Base-by-base conservation (phyloP, 2,329 filamentous ascomycete species). In the Pezicula radicicola region DNA sequence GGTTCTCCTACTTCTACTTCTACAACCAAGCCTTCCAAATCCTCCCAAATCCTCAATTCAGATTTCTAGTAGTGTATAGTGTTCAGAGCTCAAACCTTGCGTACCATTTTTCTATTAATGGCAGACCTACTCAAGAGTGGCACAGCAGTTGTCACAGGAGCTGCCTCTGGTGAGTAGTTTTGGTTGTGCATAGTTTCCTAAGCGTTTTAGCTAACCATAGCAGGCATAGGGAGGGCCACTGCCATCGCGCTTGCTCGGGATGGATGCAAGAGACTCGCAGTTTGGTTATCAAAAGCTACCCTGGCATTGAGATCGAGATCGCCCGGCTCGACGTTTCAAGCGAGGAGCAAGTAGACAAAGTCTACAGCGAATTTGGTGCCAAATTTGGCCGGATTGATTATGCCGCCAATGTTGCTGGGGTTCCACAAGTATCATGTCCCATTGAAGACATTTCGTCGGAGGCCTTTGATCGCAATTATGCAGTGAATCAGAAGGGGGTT, bases 321-420 rank as follows among this genome's bases (percentile, higher is more conserved):
- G 8, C 9, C 4, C n/a, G 6, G 6, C n/a, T 44, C 25, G 42
- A 44, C 27, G 27, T 44, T 25, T 8, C 42, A 8, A 25, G 27
- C 18, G 42, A 44, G 27, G 42, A 10, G 25, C 27, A 13, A 8
- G 42, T 44, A 13, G 9, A 15, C 16, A 21, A n/a, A 44, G 18
- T 44, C 25, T 18, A 21, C 27, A 27, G 27, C 7, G n/a, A 4
- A 19, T 19, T 18, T 8, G 61, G 80, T 18, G 56, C 67, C 18
- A 68, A 69, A 35, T 76, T 77, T 48, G 79, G 78, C 8, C 72
- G 72, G 48, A 71, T 81, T 13, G 75, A 80, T 55, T 77, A 77
- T 4, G 76, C 77, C 21, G 78, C 75, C 8, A 81, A 83, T 49
- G 69, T 80, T 6, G 80, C 80, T 0, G 46, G 46, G 12, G 19